Conservation (phyloP, 805 yeast genomes). For the Schwanniomyces sp. region DNA sequence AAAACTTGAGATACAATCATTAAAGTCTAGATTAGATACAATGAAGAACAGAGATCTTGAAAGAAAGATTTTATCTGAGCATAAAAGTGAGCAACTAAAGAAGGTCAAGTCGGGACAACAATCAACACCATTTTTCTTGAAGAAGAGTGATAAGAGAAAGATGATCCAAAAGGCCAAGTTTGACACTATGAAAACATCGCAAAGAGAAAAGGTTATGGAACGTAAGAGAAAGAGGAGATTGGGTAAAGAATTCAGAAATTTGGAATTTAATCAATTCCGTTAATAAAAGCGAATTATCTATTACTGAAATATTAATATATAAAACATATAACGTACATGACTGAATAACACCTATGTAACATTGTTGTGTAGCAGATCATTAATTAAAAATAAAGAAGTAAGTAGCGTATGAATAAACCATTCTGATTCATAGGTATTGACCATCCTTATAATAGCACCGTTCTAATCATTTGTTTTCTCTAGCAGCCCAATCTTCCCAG, state of each 20-base stretch:
- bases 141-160: conserved; percentile 69
- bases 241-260: conserved; percentile 72
- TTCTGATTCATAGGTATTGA: no score
- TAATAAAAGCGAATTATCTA: background rate
- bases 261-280: conserved; percentile 30
- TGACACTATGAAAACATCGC: conserved; percentile 67
- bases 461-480: conserved; percentile 21
- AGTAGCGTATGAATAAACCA: background rate
- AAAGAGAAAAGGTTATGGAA: conserved; percentile 80
- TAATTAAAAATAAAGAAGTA: conserved; percentile 5
- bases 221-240: conserved; percentile 82
- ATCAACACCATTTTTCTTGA: conserved; percentile 56
- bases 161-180: conserved; percentile 76
- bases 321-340: conserved; percentile 1
- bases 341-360: conserved; percentile 4
- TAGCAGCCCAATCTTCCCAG: conserved; percentile 75
- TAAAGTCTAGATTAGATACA: conserved; percentile 65
- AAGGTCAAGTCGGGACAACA: conserved; percentile 50
- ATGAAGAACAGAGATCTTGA: conserved; percentile 76
- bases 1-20: conserved; percentile 58
- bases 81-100: conserved; percentile 51
- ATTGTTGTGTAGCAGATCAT: conserved; percentile 1
- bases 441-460: no score
- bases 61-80: conserved; percentile 58
- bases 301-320: background rate